Percentiles rank a stretch among this genome's conserved stretches.
phyloP scores from a whole-genome alignment of 257 asterid species.

The Nyctanthes arbortristis region DNA sequence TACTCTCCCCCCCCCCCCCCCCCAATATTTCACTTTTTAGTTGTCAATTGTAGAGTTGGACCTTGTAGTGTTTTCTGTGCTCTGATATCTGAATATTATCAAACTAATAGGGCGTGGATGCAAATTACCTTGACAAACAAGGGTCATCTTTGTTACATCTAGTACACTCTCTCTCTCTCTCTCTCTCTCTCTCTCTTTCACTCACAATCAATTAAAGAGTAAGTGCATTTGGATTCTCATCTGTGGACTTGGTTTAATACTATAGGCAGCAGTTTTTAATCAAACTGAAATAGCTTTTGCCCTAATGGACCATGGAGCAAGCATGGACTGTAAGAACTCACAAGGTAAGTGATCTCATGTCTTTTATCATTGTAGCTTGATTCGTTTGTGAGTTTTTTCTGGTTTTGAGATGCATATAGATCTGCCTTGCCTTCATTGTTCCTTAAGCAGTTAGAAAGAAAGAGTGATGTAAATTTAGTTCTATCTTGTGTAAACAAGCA shows the following conservation, averaged over 20 bases:
- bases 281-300: conserved; percentile 89
- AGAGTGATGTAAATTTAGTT: not conserved
- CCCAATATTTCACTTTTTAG: conserved; percentile 17
- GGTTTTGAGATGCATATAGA: not conserved
- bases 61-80: conserved; percentile 6
- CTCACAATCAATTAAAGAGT: not conserved
- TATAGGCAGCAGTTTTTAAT: conserved; percentile 94
- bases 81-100: conserved; percentile 21
- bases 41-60: conserved; percentile 19
- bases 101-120: conserved; percentile 76
- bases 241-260: conserved; percentile 19
- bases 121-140: conserved; percentile 90
- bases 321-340: conserved; percentile 67
- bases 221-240: conserved; percentile 15
- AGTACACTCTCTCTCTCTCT: conserved; percentile 43
- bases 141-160: conserved; percentile 89
- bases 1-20: conserved; percentile 11
- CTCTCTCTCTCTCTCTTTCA: conserved; percentile 15
- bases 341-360: conserved; percentile 60
- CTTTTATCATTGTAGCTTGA: conserved; percentile 10
- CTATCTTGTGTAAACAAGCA: not conserved
- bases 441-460: not conserved
- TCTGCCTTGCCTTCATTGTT: not conserved
- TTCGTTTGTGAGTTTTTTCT: conserved; percentile 13
- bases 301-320: conserved; percentile 89